Evolutionary conservation across 768 basidiomycete species (phyloP).

Genomic region (Boletellus ananiceps): DNA sequence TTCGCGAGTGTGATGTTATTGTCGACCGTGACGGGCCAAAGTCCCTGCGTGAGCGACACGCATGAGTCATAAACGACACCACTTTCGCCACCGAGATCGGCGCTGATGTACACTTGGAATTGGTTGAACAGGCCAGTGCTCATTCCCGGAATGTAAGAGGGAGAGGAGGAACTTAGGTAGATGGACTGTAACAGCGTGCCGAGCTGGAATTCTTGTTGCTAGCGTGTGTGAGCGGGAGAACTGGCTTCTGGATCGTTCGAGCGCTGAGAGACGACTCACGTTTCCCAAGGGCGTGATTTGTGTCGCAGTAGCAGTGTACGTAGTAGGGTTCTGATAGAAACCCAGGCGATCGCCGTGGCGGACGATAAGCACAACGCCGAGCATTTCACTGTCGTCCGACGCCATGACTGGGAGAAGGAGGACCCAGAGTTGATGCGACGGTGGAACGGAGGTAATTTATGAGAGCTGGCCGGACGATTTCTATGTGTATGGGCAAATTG

Average conservation of each 20-base stretch:
- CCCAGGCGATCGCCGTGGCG: conserved; percentile 62
- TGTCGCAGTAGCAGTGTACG: conserved; percentile 53
- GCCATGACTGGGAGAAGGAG: conserved; percentile 9
- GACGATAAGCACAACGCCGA: conserved; percentile 54
- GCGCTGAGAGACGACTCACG: conserved; percentile 33
- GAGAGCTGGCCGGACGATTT: background rate
- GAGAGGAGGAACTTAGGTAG: conserved; percentile 52
- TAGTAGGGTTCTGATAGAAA: conserved; percentile 59
- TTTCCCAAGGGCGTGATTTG: conserved; percentile 66
- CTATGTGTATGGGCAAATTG: background rate
- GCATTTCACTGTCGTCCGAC: conserved; percentile 29
- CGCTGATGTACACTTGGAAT: conserved; percentile 45
- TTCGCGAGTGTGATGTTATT: conserved; percentile 61
- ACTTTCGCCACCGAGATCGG: conserved; percentile 67
- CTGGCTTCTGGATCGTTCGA: background rate
- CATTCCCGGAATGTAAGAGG: conserved; percentile 46
- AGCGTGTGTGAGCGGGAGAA: background rate
- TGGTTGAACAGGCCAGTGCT: conserved; percentile 32
- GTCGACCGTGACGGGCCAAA: conserved; percentile 49
- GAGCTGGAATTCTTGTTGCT: conserved; percentile 57
- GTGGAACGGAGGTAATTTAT: background rate
- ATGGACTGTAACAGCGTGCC: conserved; percentile 47
- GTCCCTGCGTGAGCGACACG: conserved; percentile 62
- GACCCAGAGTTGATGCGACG: background rate
- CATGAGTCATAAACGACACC: conserved; percentile 66